Evolutionary conservation across 441 rosid species (phyloP), one percentile per base, ranked within the genome.

Genomic region (Arabidopsis lyrata): DNA sequence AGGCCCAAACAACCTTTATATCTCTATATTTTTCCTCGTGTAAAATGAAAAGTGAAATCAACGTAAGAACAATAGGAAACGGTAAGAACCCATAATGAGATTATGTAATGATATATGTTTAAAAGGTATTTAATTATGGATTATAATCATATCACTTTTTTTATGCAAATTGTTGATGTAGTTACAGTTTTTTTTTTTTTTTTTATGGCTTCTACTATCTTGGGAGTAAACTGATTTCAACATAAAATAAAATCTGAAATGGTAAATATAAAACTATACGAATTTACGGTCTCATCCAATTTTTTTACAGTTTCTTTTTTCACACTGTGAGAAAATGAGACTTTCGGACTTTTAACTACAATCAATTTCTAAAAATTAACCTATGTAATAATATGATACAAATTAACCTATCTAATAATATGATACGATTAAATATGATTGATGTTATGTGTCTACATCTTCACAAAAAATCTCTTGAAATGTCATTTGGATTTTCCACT

Each of bases 391-490:
- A 35, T 35, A 48, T 9, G 4, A 24, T 24, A 24, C 27, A 24
- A 24, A 24, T 24, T 24, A 24, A 24, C 27, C 27, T 24, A 24
- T 24, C 27, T 24, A 24, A 24, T 24, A 22, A 24, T 24, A 24
- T 24, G 4, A 24, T 24, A 24, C 27, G 27, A 24, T 24, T 24
- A 24, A 24, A 24, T 29, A 29, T 35, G 50, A 49, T 38, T 38
- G 7, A 0, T 70, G 32, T 61, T 50, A 52, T 34, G 42, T 41
- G 22, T 72, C 50, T 39, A 62, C 55, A 53, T 47, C 72, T 11
- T 64, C 41, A 13, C 24, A 65, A 66, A 65, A 66, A 36, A 36
- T 44, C 12, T 65, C 42, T 38, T 18, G 13, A 27, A 34, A 47
- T 27, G 50, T 36, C 14, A 64, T 55, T 47, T 45, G n/a, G 50